Evolutionary conservation across 495 filamentous ascomycete genomes (phyloP), one percentile per base, ranked within the genome.

Genomic region (Penicillium nucicola): DNA sequence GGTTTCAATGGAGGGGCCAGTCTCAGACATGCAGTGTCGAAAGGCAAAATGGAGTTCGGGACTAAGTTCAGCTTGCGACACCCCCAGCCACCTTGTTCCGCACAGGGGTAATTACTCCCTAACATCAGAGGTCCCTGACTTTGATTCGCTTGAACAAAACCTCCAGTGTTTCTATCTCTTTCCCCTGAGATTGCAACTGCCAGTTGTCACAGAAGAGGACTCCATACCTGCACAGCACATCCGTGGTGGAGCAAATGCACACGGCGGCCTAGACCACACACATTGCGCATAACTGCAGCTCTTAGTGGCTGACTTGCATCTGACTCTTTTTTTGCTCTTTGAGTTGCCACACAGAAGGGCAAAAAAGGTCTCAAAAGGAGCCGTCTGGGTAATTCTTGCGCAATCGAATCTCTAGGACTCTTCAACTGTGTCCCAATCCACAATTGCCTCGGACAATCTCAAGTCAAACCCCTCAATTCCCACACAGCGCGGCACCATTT

Each of bases 271-370:
- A 65, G 67, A 64, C 49, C 50, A 46, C 43, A 52, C 45, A 52
- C 43, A 54, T 65, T 63, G 57, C 58, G 55, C 58, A 57, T 55
- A 50, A 44, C 58, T 60, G 61, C 68, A 70, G 64, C 67, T 50
- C 37, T 45, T 60, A 65, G 62, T 52, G 62, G 53, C 56, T 63
- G 42, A 54, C 53, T 49, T 65, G 59, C 62, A 60, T 56, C 46
- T 57, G 45, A n/a, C n/a, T 46, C 39, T 56, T 50, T 50, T 68
- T 61, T 38, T 42, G n/a, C 9, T 42, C 34, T 36, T 34, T n/a
- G 14, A 41, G 32, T 56, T 53, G 50, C 53, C 60, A 56, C 50
- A 56, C 47, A 52, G 14, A 23, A 42, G 14, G 28, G 36, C 14
- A 18, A 48, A 52, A 56, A 38, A 45, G 19, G 48, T 40, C 33